These are phyloP conservation scores for Oidiodendron maius DNA, from an alignment of 495 filamentous ascomycete genomes.

Conservation along the genomic window DNA sequence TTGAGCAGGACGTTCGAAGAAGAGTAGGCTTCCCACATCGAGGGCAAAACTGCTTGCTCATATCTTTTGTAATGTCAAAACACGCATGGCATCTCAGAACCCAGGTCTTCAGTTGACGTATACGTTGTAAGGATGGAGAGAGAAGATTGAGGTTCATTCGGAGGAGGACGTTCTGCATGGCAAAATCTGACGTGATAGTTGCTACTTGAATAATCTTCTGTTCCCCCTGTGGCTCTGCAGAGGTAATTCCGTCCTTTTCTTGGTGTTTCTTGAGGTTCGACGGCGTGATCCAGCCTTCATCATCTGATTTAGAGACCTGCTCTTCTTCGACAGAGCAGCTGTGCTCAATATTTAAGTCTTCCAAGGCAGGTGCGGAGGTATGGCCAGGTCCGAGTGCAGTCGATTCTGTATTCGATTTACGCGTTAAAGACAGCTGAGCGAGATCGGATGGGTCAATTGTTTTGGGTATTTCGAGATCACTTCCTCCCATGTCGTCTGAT, in stretches of 20 bases:
- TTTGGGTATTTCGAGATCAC: background rate
- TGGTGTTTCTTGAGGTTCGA: constrained; percentile 83
- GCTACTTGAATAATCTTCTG: constrained; percentile 67
- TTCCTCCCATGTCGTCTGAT: constrained; percentile 13
- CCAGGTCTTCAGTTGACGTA: constrained; percentile 76
- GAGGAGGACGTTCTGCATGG: constrained; percentile 92
- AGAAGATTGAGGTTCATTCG: constrained; percentile 93
- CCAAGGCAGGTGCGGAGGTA: background rate
- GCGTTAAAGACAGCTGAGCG: constrained; percentile 5
- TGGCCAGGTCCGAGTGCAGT: background rate
- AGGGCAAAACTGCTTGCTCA: constrained; percentile 88
- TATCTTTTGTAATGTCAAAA: constrained; percentile 79
- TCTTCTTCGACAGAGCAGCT: constrained; percentile 8
- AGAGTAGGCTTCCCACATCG: constrained; percentile 84
- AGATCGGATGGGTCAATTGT: constrained; percentile 1
- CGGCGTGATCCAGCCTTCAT: constrained; percentile 91
- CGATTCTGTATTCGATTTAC: background rate
- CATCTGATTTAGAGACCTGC: constrained; percentile 43
- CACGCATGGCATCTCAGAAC: constrained; percentile 92
- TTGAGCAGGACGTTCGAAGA: constrained; percentile 80
- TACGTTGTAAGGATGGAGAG: constrained; percentile 66
- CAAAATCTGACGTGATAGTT: constrained; percentile 88
- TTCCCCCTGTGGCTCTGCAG: constrained; percentile 42
- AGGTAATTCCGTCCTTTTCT: constrained; percentile 51
- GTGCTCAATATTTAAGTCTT: background rate